Evolutionary conservation across 2,329 filamentous ascomycete species (phyloP).

Genomic region (Spiromastix sp.): DNA sequence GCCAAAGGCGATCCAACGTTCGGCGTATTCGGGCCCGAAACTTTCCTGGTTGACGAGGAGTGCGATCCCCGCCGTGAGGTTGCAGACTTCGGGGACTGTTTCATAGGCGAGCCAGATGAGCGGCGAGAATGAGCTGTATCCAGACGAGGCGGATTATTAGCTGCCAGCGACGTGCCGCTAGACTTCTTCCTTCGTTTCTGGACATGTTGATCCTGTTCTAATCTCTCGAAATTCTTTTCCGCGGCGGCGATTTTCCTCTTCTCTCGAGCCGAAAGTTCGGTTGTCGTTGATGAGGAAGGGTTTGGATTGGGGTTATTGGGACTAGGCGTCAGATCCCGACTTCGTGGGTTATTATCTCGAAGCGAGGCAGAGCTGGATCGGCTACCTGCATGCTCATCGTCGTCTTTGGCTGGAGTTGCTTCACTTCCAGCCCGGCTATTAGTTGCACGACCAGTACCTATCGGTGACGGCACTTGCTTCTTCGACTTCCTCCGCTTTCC

Average conservation of each 20-base stretch:
- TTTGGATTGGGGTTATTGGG: slow-evolving; percentile 38
- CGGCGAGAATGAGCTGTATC: slow-evolving; percentile 18
- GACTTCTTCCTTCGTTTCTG: slow-evolving; percentile 48
- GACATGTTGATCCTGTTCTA: slow-evolving; percentile 43
- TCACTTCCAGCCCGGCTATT: slow-evolving; percentile 52
- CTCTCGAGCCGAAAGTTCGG: slow-evolving; percentile 51
- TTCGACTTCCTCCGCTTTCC: slow-evolving; percentile 40
- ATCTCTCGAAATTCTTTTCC: slow-evolving; percentile 51
- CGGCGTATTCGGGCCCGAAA: slow-evolving; percentile 21
- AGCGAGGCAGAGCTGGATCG: slow-evolving; percentile 49
- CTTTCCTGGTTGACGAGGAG: slow-evolving; percentile 19
- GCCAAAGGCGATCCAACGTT: slow-evolving; percentile 16
- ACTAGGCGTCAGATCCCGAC: slow-evolving; percentile 52
- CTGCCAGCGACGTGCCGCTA: slow-evolving; percentile 44
- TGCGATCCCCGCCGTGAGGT: slow-evolving; percentile 13
- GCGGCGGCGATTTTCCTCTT: slow-evolving; percentile 53
- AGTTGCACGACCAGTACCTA: slow-evolving; percentile 41
- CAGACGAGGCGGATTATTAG: slow-evolving; percentile 26
- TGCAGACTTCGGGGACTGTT: slow-evolving; percentile 18
- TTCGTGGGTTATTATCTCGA: slow-evolving; percentile 45
- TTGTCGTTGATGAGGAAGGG: slow-evolving; percentile 27
- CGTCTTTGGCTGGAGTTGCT: slow-evolving; percentile 38
- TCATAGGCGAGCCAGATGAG: slow-evolving; percentile 27
- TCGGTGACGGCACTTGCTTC: slow-evolving; percentile 41
- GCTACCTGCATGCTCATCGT: slow-evolving; percentile 47